Evolutionary conservation across 176 grass and related monocot species (phyloP), one percentile per base, ranked within the genome.

Genomic region (Tillandsia leiboldiana): DNA sequence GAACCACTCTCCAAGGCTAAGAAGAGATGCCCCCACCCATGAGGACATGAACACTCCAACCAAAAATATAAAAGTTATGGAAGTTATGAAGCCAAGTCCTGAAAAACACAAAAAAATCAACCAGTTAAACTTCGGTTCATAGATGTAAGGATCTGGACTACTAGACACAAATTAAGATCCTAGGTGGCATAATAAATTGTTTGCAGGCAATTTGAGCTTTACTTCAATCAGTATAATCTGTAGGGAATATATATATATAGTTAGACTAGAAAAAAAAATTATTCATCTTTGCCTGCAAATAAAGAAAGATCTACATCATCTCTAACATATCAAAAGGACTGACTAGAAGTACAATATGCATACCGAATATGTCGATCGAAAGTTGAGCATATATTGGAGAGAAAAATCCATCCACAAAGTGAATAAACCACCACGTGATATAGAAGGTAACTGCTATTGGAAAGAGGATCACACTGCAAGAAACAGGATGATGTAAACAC

Each of bases 11-110:
- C 90, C 83, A 3, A 94, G 83, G 50, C 75, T 66, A 53, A 94
- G 90, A 72, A 89, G 58, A 65, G 90, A 94, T 14, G 83, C 50
- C 12, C 90, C 90, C 22, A 90, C 12, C 90, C 90, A 94, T 53
- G 86, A 94, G 67, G 90, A 94, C 86, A 89, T 94, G 75, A 94
- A 94, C 27, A 94, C 78, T 56, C 90, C 90, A 72, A 90, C 81
- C 72, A 94, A 74, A 64, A 94, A 94, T 73, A 94, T 94, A 71
- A 94, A 89, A 57, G 75, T 70, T 79, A 94, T 74, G 0, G 90
- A 94, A 53, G 90, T 94, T 72, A 90, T 70, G 63, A 90, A 94
- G 56, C 90, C 90, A 72, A 94, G 90, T 13, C 90, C 86, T 94
- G 83, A 42, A 56, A 66, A 65, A 42, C 24, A 51, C 70, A 53